Percentiles rank a stretch among this genome's conserved stretches.
phyloP scores from a whole-genome alignment of 495 filamentous ascomycete genomes.

The Penicillium cosmopolitanum region DNA sequence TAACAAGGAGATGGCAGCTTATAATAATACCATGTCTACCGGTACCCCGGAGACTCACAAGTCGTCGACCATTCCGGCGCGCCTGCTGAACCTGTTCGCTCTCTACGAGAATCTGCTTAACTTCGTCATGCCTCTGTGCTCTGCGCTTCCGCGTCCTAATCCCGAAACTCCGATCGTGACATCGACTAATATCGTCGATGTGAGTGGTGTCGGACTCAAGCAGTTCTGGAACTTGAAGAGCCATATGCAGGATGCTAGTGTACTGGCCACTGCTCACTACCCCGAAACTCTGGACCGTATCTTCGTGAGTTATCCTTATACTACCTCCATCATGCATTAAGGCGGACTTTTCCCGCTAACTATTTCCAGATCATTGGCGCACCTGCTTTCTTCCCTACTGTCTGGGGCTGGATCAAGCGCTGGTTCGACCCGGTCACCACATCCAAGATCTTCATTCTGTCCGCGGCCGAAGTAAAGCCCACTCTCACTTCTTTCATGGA shows the following conservation, averaged over 20 bases:
- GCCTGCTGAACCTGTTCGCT: constrained; percentile 79
- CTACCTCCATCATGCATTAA: not conserved
- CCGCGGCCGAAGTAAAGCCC: constrained; percentile 65
- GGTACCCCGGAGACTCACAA: constrained; percentile 62
- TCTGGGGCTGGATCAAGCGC: constrained; percentile 93
- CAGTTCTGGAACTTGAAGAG: constrained; percentile 92
- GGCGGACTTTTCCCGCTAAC: not conserved
- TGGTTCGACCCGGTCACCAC: constrained; percentile 96
- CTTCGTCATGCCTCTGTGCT: constrained; percentile 83
- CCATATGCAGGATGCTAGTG: constrained; percentile 89
- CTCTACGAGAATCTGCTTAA: constrained; percentile 88
- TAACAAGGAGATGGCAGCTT: constrained; percentile 75
- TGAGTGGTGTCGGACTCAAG: constrained; percentile 79
- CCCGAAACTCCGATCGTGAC: constrained; percentile 79
- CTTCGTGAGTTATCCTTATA: constrained; percentile 58
- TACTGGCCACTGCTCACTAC: constrained; percentile 87
- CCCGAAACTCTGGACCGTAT: constrained; percentile 88
- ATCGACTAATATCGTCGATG: constrained; percentile 87
- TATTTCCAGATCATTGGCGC: constrained; percentile 76
- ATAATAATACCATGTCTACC: constrained; percentile 63
- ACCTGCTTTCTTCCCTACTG: constrained; percentile 87
- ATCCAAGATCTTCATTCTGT: constrained; percentile 90
- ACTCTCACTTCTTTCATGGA: constrained; percentile 82
- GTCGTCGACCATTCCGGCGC: constrained; percentile 56
- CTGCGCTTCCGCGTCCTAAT: constrained; percentile 70